Evolutionary conservation across 2,329 filamentous ascomycete genomes (phyloP).

Genomic region (Aureobasidium sp.): DNA sequence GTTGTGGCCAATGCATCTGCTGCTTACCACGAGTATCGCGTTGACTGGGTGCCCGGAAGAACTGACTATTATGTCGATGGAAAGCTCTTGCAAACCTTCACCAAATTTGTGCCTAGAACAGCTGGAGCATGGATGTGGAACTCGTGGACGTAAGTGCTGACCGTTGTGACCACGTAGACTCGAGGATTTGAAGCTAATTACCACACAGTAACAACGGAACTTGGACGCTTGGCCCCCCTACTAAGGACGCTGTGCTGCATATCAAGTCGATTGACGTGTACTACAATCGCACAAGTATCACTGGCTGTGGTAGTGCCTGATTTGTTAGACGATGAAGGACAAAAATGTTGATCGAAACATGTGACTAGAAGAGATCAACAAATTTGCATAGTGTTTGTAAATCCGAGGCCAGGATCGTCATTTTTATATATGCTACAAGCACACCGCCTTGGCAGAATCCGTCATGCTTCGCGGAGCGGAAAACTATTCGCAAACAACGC

Average conservation of each 20-base stretch:
- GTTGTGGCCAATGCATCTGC: constrained; percentile 55
- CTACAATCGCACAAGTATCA: constrained; percentile 50
- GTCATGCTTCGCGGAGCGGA: not conserved
- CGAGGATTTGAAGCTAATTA: not conserved
- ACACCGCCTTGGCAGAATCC: not conserved
- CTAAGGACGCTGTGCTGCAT: constrained; percentile 54
- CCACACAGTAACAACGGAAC: constrained; percentile 55
- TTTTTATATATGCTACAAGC: not conserved
- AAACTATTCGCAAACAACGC: not conserved
- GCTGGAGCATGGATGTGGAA: constrained; percentile 58
- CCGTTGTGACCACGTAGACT: not conserved
- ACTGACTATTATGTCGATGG: constrained; percentile 67
- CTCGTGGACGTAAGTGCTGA: constrained; percentile 38
- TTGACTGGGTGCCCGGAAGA: constrained; percentile 59
- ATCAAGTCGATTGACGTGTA: constrained; percentile 70
- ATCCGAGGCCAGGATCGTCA: not conserved
- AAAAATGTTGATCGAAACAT: not conserved
- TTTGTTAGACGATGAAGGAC: not conserved
- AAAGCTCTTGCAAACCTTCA: constrained; percentile 48
- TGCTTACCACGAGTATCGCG: constrained; percentile 71
- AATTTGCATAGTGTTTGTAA: too few species aligned
- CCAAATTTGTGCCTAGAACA: constrained; percentile 42
- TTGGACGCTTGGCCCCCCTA: constrained; percentile 67
- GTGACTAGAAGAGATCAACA: not conserved
- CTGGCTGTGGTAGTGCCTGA: not conserved